Conservation (phyloP, 2,329 filamentous ascomycete genomes). For the Coniochaeta prunicola region DNA sequence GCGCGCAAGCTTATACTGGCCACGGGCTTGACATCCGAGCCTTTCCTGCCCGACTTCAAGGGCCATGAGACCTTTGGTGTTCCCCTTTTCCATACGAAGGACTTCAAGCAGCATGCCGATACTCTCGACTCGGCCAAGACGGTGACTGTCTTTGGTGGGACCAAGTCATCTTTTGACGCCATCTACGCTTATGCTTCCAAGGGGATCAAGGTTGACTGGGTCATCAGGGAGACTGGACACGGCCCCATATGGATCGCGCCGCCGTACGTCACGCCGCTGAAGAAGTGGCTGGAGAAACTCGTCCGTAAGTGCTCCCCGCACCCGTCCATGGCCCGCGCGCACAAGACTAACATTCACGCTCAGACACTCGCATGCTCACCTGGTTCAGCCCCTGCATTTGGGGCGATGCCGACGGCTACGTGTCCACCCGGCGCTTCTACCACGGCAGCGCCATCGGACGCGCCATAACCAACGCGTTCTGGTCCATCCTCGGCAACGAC, state of each 20-base stretch:
- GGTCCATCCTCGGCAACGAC: conserved; percentile 48
- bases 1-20: conserved; percentile 45
- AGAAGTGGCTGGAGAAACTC: conserved; percentile 61
- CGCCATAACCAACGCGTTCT: conserved; percentile 48
- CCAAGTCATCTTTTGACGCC: conserved; percentile 59
- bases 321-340: background rate
- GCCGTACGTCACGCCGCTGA: conserved; percentile 58
- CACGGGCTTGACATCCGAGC: conserved; percentile 46
- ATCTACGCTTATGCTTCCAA: conserved; percentile 52
- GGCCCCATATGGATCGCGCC: conserved; percentile 54
- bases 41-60: conserved; percentile 36
- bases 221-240: conserved; percentile 48
- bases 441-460: conserved; percentile 52
- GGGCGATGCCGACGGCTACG: conserved; percentile 56
- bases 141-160: conserved; percentile 52
- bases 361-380: conserved; percentile 56
- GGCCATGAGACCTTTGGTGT: conserved; percentile 37
- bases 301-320: conserved; percentile 35
- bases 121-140: conserved; percentile 32
- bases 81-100: conserved; percentile 41
- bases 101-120: conserved; percentile 33
- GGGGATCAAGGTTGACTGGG: conserved; percentile 50
- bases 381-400: conserved; percentile 73
- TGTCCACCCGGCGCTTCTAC: conserved; percentile 43
- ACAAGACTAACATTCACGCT: background rate